Base-by-base conservation (phyloP, 805 yeast genomes). In the Teunomyces pallodes region DNA sequence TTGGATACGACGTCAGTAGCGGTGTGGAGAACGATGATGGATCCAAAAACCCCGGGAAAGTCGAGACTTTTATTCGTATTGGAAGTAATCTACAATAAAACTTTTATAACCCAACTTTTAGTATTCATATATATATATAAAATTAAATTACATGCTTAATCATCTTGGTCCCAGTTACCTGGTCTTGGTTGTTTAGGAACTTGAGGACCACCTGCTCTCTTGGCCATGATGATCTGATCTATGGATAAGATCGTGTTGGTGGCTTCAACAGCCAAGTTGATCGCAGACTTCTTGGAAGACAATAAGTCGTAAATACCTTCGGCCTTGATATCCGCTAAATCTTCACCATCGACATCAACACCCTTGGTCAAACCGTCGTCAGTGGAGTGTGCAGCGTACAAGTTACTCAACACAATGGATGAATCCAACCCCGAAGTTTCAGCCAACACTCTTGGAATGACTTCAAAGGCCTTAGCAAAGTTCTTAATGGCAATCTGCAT, bases 221-320 rank as follows among this genome's bases (percentile, higher is more conserved):
- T 92, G 40, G 99, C 98, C 94, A 92, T 94, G 65, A 92, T 94
- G 61, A 92, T 92, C 77, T 92, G 98, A 67, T 94, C 98, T 44
- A 94, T 94, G 24, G 96, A 84, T 54, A 91, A 77, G 46, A 91
- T 86, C 4, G 98, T 94, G 53, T 79, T 81, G 10, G 96, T 95
- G 43, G 97, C 97, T 56, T 94, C 98, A 3, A 97, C 90, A 13
- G 99, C 98, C 54, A 94, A 85, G 58, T 84, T 82, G 56, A 94
- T 86, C 42, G 97, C 99, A 53, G 89, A 86, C 60, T 78, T 80
- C 76, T 94, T 92, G 38, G 91, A 79, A 17, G 87, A 74, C 54
- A 86, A 78, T 53, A 92, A 79, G 66, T 92, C 99, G 62, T 76
- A 87, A 47, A 94, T 86, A 3, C 86, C 85, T 33, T 77, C 81